phyloP scores from a whole-genome alignment of 2,329 filamentous ascomycete species.

The Sporothrix brasiliensis region DNA sequence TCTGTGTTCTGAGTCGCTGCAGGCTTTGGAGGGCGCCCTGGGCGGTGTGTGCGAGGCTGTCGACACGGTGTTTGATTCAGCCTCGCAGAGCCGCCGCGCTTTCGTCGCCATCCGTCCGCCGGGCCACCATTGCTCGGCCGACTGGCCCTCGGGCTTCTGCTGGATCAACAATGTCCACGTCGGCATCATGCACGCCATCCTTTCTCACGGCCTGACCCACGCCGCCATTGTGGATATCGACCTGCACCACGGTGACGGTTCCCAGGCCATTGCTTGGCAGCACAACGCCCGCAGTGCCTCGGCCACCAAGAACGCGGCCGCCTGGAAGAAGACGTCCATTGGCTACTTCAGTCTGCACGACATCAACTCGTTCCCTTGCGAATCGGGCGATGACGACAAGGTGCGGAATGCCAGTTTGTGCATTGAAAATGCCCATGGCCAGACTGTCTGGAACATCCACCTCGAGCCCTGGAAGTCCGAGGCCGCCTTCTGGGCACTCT shows the following conservation, averaged over 20 bases:
- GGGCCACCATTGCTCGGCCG: constrained; percentile 90
- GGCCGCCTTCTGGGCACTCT: constrained; percentile 85
- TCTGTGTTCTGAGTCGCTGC: constrained; percentile 79
- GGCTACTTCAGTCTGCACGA: constrained; percentile 97
- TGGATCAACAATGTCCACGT: constrained; percentile 99
- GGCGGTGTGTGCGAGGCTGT: constrained; percentile 93
- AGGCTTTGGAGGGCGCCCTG: constrained; percentile 86
- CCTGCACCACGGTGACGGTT: constrained; percentile 92
- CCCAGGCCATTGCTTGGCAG: constrained; percentile 88
- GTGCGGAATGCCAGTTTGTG: constrained; percentile 92
- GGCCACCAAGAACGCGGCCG: constrained; percentile 69
- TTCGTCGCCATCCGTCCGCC: constrained; percentile 93
- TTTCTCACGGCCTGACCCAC: constrained; percentile 84
- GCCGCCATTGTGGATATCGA: constrained; percentile 93
- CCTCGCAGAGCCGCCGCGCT: constrained; percentile 61
- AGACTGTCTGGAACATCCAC: constrained; percentile 96
- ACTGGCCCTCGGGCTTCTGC: constrained; percentile 91
- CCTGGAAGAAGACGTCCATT: constrained; percentile 81
- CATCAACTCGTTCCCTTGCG: constrained; percentile 87
- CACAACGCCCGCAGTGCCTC: constrained; percentile 73
- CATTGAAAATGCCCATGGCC: constrained; percentile 89
- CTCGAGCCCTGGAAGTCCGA: constrained; percentile 82
- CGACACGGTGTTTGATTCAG: constrained; percentile 72
- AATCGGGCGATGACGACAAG: constrained; percentile 66
- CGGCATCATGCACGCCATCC: constrained; percentile 86